A percentile compares a stretch with the other conserved stretches of the same genome.
phyloP scores from a whole-genome alignment of 352 stramenopile species.

The Phytophthora sp. region DNA sequence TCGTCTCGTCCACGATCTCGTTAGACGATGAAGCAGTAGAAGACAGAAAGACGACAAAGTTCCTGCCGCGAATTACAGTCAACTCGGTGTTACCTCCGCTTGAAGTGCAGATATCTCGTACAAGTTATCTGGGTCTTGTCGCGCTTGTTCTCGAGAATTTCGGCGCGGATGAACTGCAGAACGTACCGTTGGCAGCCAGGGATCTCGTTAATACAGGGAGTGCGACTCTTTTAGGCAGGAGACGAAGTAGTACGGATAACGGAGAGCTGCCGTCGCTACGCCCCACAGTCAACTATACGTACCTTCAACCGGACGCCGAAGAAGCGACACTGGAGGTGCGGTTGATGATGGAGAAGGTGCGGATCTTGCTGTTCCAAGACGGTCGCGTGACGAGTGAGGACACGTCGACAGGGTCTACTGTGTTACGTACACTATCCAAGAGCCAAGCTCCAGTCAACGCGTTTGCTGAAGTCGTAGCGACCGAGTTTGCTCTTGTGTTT shows the following conservation, averaged over 20 bases:
- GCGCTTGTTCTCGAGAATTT: constrained; percentile 77
- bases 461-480: constrained; percentile 42
- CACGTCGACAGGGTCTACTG: constrained; percentile 12
- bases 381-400: constrained; percentile 1
- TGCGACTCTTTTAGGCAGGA: background rate
- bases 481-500: constrained; percentile 43
- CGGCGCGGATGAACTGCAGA: constrained; percentile 62
- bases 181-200: constrained; percentile 10
- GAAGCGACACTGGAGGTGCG: constrained; percentile 64
- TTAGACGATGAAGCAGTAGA: constrained; percentile 34
- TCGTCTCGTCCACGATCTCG: constrained; percentile 56
- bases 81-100: constrained; percentile 45
- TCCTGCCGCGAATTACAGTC: constrained; percentile 73
- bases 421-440: constrained; percentile 13
- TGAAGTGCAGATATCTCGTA: constrained; percentile 42
- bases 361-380: constrained; percentile 55
- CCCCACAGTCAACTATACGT: constrained; percentile 75
- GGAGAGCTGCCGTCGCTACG: constrained; percentile 41
- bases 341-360: constrained; percentile 66
- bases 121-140: constrained; percentile 70
- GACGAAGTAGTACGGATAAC: constrained; percentile 21
- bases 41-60: constrained; percentile 17
- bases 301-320: constrained; percentile 72
- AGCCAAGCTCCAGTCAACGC: constrained; percentile 2
- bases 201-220: constrained; percentile 13